A percentile compares a stretch with the other conserved stretches of the same genome.
These are phyloP conservation scores for Plectosphaerella cucumerina DNA, from an alignment of 2,329 filamentous ascomycete species.

Conservation along the genomic window DNA sequence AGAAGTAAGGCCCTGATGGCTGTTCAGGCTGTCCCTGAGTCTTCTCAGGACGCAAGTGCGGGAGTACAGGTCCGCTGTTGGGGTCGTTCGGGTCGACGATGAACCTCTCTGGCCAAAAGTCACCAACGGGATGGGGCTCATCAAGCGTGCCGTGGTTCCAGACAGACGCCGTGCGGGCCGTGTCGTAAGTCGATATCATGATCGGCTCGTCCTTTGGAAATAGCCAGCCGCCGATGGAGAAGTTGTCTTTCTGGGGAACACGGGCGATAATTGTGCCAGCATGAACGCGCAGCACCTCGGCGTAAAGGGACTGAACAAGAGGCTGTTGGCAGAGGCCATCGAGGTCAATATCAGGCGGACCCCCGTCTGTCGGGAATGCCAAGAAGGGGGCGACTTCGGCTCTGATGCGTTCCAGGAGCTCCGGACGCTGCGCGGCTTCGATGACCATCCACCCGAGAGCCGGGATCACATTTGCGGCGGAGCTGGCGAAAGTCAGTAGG, in stretches of 20 bases:
- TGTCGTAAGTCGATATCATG: slow-evolving; percentile 11
- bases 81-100: slow-evolving; percentile 14
- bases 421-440: slow-evolving; percentile 9
- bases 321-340: slow-evolving; percentile 16
- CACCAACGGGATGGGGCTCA: slow-evolving; percentile 10
- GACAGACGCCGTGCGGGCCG: slow-evolving; percentile 4
- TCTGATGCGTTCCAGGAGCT: slow-evolving; percentile 8
- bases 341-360: slow-evolving; percentile 7
- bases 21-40: not conserved
- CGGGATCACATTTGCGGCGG: slow-evolving; percentile 16
- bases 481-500: slow-evolving; percentile 6
- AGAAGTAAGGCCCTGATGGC: slow-evolving; percentile 10
- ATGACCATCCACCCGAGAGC: slow-evolving; percentile 17
- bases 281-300: slow-evolving; percentile 26
- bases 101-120: slow-evolving; percentile 19
- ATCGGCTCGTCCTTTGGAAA: slow-evolving; percentile 9
- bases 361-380: not conserved
- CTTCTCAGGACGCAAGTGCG: not conserved
- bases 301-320: slow-evolving; percentile 29
- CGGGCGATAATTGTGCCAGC: slow-evolving; percentile 16
- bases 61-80: slow-evolving; percentile 9
- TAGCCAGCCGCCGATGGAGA: slow-evolving; percentile 16
- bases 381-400: slow-evolving; percentile 10
- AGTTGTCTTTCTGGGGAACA: slow-evolving; percentile 10
- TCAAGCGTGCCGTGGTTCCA: slow-evolving; percentile 14